Base-by-base conservation (phyloP, 805 yeast species). In the Ogataea ganodermae region DNA sequence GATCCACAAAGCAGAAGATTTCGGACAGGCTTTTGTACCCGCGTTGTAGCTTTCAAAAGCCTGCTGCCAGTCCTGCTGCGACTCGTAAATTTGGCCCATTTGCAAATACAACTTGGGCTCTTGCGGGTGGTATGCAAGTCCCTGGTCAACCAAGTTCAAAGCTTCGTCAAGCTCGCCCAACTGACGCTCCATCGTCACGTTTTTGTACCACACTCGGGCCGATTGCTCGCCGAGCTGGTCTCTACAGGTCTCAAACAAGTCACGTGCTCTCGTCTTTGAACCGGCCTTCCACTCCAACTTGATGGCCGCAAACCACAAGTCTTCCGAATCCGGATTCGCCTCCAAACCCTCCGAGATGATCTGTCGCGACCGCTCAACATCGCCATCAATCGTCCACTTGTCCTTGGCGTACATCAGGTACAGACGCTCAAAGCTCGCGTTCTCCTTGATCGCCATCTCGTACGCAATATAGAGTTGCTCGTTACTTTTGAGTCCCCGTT, bases 331-430 rank as follows among this genome's bases (percentile, higher is more conserved):
- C 1, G 84, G 78, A 7, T 77, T 65, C 2, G 55, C 45, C 4
- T 67, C 59, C 35, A 77, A 61, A 0, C 86, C 85, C 12, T 71
- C 66, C 2, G 68, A 59, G 5, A 90, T 66, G 3, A 87, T 76
- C 1, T 59, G 55, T 44, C 83, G 68, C 0, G 96, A 86, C 3
- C 70, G 75, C 1, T 60, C 66, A 1, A 75, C 56, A 54, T 85
- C 80, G 1, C 69, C 60, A 2, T 67, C 74, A 20, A 69, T 47
- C 7, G 44, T 38, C 84, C 89, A 81, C 44, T 75, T 70, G 56
- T 86, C 91, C 54, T 84, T 84, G 0, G 96, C 86, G 59, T 79
- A 88, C 81, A 84, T 79, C 43, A 89, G 64, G 66, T 80, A 75
- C 35, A 89, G 72, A 10, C 76, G 59, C 31, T 78, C 80, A 24